Evolutionary conservation across 2,329 filamentous ascomycete genomes (phyloP).

Genomic region (Ceratocystis papillata): DNA sequence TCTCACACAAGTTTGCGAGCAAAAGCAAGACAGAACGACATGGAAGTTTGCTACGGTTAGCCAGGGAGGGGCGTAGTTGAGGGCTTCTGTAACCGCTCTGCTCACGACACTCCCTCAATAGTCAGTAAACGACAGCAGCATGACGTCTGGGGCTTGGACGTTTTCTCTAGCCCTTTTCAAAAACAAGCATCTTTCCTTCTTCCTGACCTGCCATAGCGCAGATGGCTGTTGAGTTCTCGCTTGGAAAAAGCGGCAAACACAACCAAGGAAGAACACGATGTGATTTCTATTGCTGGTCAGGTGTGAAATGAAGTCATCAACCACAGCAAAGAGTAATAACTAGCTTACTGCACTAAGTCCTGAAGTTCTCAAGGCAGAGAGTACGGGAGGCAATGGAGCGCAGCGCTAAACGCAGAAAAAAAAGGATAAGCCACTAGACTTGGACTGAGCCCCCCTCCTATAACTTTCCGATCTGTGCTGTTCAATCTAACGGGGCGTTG

Average conservation of each 20-base stretch:
- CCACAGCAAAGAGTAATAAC: not conserved
- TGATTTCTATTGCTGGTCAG: too few species aligned
- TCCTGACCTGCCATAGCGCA: not conserved
- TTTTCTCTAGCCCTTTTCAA: not conserved
- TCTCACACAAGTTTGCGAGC: not conserved
- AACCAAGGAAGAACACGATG: not conserved
- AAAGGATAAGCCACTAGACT: not conserved
- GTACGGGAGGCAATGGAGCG: not conserved
- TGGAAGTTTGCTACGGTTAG: not conserved
- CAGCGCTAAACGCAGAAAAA: not conserved
- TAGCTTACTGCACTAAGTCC: not conserved
- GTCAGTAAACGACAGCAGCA: not conserved
- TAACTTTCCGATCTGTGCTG: not conserved
- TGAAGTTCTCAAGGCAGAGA: not conserved
- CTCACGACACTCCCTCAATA: not conserved
- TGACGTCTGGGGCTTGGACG: not conserved
- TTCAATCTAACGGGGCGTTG: constrained; percentile 4
- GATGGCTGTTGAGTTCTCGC: not conserved
- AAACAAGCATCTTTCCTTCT: not conserved
- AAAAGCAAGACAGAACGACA: not conserved
- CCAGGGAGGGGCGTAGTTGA: not conserved
- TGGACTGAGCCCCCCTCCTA: not conserved
- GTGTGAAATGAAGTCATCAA: not conserved
- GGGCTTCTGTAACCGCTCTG: not conserved
- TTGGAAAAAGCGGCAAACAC: constrained; percentile 1